A percentile compares a stretch with the other conserved stretches of the same genome.
Conservation (phyloP, 2,329 filamentous ascomycete species). For the Colletotrichum magnum region DNA sequence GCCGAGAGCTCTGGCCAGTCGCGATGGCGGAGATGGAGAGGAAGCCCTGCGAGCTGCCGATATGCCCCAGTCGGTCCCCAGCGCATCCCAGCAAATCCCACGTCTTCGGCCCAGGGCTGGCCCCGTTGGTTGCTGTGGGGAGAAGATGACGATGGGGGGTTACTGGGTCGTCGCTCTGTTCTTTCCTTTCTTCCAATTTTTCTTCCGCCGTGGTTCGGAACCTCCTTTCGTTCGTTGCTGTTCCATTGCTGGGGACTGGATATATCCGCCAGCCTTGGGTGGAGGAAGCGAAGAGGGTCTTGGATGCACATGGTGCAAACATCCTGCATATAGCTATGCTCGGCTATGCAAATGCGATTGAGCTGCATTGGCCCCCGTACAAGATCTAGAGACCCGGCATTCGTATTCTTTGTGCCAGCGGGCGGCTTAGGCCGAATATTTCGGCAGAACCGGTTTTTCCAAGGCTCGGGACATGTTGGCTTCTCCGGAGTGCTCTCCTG, state of each 20-base stretch:
- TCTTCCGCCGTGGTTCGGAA: slow-evolving; percentile 22
- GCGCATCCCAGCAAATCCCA: slow-evolving; percentile 37
- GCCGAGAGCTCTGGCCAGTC: slow-evolving; percentile 38
- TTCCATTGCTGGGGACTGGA: slow-evolving; percentile 23
- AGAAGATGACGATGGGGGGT: slow-evolving; percentile 40
- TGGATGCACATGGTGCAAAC: slow-evolving; percentile 18
- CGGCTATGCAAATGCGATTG: slow-evolving; percentile 12
- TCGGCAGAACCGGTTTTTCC: slow-evolving; percentile 29
- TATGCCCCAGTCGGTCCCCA: slow-evolving; percentile 24
- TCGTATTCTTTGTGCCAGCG: slow-evolving; percentile 21
- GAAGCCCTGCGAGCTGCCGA: slow-evolving; percentile 37
- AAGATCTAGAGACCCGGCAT: slow-evolving; percentile 14
- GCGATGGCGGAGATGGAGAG: slow-evolving; percentile 37
- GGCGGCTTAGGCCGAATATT: slow-evolving; percentile 20
- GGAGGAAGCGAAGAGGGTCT: slow-evolving; percentile 22
- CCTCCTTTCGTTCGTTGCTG: slow-evolving; percentile 30
- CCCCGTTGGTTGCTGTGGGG: slow-evolving; percentile 40
- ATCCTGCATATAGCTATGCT: slow-evolving; percentile 18
- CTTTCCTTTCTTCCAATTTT: slow-evolving; percentile 16
- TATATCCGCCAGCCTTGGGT: slow-evolving; percentile 20
- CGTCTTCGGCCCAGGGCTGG: slow-evolving; percentile 39
- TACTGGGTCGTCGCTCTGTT: slow-evolving; percentile 26
- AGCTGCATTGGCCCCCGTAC: slow-evolving; percentile 17
- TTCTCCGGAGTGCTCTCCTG: slow-evolving; percentile 31
- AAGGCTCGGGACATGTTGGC: slow-evolving; percentile 25